Conservation (phyloP, 352 stramenopile genomes). For the Phytopythium helicoides region DNA sequence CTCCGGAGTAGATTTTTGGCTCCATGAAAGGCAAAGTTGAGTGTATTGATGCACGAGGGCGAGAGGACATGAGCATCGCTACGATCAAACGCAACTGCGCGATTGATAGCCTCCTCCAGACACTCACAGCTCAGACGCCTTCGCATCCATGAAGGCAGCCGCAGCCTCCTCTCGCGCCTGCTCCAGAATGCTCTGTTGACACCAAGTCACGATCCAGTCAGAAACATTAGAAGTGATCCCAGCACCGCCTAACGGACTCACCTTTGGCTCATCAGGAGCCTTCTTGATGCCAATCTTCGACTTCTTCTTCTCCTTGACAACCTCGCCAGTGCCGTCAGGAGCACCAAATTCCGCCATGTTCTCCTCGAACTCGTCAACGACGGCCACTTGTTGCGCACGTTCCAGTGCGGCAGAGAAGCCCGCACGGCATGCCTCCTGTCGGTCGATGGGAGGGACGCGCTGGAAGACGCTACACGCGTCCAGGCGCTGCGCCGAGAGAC, state of each 20-base stretch:
- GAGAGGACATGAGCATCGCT: background rate
- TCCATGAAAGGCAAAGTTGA: background rate
- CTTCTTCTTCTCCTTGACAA: constrained; percentile 12
- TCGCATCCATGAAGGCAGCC: constrained; percentile 12
- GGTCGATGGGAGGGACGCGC: constrained; percentile 32
- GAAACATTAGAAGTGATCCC: background rate
- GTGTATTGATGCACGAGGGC: background rate
- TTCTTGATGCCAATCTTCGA: constrained; percentile 37
- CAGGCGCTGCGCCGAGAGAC: constrained; percentile 36
- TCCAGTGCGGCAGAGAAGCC: constrained; percentile 39
- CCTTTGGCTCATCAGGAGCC: constrained; percentile 26
- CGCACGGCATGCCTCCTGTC: constrained; percentile 37
- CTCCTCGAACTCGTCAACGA: background rate
- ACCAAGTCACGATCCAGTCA: constrained; percentile 5
- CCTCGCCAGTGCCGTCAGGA: background rate
- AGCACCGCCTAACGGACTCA: constrained; percentile 4
- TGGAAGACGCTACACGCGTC: constrained; percentile 41
- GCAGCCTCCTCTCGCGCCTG: constrained; percentile 35
- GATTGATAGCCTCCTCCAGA: background rate
- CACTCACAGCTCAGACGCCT: constrained; percentile 2
- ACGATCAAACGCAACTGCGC: background rate
- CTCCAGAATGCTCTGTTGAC: constrained; percentile 37
- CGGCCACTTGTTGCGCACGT: constrained; percentile 22
- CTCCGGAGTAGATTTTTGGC: background rate
- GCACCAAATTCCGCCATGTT: background rate